A percentile compares a stretch with the other conserved stretches of the same genome.
Evolutionary conservation across 2,329 filamentous ascomycete genomes (phyloP).

Genomic region (Didymella arachidicola): DNA sequence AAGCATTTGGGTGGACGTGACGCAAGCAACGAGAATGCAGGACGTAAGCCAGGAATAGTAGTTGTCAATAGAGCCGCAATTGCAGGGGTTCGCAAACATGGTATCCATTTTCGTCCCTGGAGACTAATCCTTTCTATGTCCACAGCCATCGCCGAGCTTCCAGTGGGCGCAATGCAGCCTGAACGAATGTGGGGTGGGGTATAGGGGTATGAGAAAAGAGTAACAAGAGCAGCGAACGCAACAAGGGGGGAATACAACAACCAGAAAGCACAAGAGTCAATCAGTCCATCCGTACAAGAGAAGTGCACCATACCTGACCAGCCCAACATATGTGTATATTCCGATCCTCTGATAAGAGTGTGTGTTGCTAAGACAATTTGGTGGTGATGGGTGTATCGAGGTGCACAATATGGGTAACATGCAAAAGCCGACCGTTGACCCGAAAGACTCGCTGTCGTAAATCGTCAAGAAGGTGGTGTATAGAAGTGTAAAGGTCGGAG

Average conservation of each 20-base stretch:
- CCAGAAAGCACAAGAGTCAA: constrained; percentile 16
- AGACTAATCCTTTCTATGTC: constrained; percentile 48
- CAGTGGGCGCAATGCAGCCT: constrained; percentile 28
- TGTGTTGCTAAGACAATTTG: constrained; percentile 46
- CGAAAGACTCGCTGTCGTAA: constrained; percentile 51
- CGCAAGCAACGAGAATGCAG: no score
- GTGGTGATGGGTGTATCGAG: constrained; percentile 34
- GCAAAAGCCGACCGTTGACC: constrained; percentile 39
- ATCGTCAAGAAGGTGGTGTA: constrained; percentile 43
- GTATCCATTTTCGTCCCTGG: constrained; percentile 48
- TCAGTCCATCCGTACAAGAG: constrained; percentile 17
- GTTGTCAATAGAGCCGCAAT: no score
- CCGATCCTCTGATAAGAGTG: constrained; percentile 22
- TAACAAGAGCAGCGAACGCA: constrained; percentile 7
- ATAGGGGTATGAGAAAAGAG: constrained; percentile 24
- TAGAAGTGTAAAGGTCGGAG: constrained; percentile 30
- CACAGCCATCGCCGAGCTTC: constrained; percentile 26
- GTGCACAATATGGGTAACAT: constrained; percentile 42
- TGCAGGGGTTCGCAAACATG: constrained; percentile 17
- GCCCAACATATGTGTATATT: constrained; percentile 27
- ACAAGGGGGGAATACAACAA: constrained; percentile 23
- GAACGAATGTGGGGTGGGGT: constrained; percentile 26
- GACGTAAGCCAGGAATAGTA: no score
- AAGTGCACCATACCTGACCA: constrained; percentile 13
- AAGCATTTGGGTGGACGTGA: no score